Conservation (phyloP, 2,329 filamentous ascomycete species). For the Ophiostoma triangulosporum region DNA sequence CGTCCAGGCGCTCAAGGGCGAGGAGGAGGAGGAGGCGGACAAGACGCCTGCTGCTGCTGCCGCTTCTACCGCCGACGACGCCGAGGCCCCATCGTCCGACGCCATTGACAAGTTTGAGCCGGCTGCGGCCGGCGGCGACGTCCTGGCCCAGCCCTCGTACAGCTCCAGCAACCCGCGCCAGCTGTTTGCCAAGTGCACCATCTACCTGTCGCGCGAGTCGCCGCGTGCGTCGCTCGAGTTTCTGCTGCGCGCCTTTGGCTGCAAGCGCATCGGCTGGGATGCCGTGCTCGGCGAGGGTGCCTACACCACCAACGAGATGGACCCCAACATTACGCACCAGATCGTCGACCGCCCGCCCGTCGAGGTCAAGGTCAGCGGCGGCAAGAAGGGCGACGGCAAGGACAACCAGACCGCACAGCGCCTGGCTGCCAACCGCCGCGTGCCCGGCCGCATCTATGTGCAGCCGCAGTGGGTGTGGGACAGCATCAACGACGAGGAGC, state of each 20-base stretch:
- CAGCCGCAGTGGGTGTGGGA: conserved; percentile 99
- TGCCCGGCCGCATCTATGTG: conserved; percentile 84
- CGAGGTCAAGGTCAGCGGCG: conserved; percentile 40
- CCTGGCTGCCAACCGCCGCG: conserved; percentile 50
- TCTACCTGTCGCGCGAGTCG: conserved; percentile 89
- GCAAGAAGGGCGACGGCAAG: conserved; percentile 31
- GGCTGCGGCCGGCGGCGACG: conserved; percentile 69
- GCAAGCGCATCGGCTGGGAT: conserved; percentile 93
- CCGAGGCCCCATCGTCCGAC: conserved; percentile 36
- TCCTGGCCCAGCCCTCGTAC: conserved; percentile 64
- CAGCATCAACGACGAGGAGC: conserved; percentile 78
- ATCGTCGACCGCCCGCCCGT: conserved; percentile 82
- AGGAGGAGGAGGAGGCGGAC: conserved; percentile 14
- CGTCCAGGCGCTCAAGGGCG: conserved; percentile 50
- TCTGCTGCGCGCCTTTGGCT: conserved; percentile 83
- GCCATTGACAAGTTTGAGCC: conserved; percentile 87
- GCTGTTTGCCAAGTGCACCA: conserved; percentile 79
- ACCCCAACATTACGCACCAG: conserved; percentile 87
- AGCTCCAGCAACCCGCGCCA: conserved; percentile 52
- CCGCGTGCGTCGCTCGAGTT: conserved; percentile 86
- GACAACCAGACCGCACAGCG: conserved; percentile 51
- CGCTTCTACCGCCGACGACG: conserved; percentile 26
- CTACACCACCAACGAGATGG: conserved; percentile 78
- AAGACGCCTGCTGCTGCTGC: conserved; percentile 33
- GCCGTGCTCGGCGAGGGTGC: conserved; percentile 78